Base-by-base conservation (phyloP, 2,329 filamentous ascomycete genomes). In the Polytolypa hystricis region DNA sequence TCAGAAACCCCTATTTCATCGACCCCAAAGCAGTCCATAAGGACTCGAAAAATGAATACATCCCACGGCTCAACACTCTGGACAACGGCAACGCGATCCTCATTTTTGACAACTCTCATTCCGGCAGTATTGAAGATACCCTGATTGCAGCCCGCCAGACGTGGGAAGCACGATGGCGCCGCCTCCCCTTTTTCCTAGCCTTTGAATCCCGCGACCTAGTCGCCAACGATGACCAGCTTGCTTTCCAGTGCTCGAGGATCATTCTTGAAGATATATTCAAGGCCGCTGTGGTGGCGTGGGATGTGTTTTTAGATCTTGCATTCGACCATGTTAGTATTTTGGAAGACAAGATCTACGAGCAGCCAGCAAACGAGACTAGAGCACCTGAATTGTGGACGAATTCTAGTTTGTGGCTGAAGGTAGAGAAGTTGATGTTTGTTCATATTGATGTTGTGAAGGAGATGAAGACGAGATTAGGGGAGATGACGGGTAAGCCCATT, bases 331-430 rank as follows among this genome's bases (percentile, higher is more conserved):
- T 70, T 11, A 58, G 57, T 12, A 66, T 71, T 26, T 53, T 71
- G 39, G 64, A 67, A 46, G 65, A 67, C 46, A 66, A 64, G 41
- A 65, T 73, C 35, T 73, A 70, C 39, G 70, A 71, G 20, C 65
- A 66, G 21, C 69, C 69, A 0, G 67, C 69, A 3, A 69, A 73
- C 35, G 68, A 71, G 42, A 65, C 60, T 7, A 57, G 68, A 2
- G 69, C 69, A 0, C 66, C 66, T 2, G 67, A 71, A 40, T 52
- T 72, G 5, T 73, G 69, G 66, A 58, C 55, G 9, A 70, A 71
- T 44, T 65, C 64, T 16, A 62, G 58, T 11, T 45, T 62, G 7
- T 72, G 69, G 68, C 54, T 70, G n/a, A 69, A 67, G 39, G 59
- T 69, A 7, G 67, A 71, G 43, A 68, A 70, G 27, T 49, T 71